Conservation (phyloP, 2,329 filamentous ascomycete species). For the Talaromyces sp. region DNA sequence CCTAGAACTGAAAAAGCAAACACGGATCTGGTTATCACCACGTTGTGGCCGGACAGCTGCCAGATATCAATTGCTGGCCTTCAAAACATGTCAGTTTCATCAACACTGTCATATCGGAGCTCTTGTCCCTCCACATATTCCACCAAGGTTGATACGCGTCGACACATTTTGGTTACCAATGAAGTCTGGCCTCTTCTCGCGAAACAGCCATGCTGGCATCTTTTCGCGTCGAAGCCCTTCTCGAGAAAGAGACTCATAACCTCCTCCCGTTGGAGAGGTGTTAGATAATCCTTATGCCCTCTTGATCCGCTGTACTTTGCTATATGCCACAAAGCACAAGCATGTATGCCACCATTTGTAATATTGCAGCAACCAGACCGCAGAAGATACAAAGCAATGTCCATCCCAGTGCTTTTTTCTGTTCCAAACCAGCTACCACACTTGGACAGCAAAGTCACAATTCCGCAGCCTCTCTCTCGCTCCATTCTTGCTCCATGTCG, state of each 20-base stretch:
- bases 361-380: conserved; percentile 6
- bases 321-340: conserved; percentile 5
- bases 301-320: background rate
- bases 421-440: background rate
- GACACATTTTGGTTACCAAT: no score
- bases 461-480: background rate
- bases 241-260: background rate
- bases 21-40: no score
- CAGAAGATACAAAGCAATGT: conserved; percentile 1
- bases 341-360: conserved; percentile 6
- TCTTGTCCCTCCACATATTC: no score
- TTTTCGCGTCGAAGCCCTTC: conserved; percentile 2
- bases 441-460: background rate
- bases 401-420: background rate
- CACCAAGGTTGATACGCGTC: no score
- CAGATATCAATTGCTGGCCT: no score
- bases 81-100: no score
- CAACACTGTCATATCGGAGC: no score
- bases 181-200: no score
- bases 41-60: no score
- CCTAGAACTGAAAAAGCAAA: no score
- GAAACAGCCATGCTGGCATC: background rate
- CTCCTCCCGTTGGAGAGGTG: background rate
- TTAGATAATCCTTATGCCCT: background rate
- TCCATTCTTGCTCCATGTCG: conserved; percentile 3